Conservation (phyloP, 2,329 filamentous ascomycete species). For the Apiospora koreana region DNA sequence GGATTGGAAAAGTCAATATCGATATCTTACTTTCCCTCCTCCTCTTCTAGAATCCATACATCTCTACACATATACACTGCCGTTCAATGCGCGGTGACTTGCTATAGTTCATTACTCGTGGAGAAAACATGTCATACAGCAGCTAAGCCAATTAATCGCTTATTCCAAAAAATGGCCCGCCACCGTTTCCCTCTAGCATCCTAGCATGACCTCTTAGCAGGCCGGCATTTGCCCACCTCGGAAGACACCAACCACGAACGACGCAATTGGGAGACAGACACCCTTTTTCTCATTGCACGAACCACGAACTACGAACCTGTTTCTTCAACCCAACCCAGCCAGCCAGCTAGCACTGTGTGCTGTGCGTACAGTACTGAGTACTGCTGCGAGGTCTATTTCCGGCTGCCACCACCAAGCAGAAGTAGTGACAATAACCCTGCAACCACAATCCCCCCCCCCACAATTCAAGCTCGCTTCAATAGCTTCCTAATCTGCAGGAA, state of each 20-base stretch:
- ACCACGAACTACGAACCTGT: not conserved
- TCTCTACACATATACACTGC: not conserved
- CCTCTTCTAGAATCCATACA: not conserved
- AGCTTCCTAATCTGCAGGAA: conserved; percentile 4
- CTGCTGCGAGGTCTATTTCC: not conserved
- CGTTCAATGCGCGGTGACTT: not conserved
- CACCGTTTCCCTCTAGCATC: not conserved
- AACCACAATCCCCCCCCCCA: conserved; percentile 1
- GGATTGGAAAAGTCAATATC: not conserved
- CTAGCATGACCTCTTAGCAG: conserved; percentile 8
- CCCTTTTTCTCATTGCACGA: not conserved
- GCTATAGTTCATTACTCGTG: not conserved
- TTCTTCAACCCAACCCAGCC: not conserved
- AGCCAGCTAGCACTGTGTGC: not conserved
- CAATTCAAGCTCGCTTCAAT: conserved; percentile 12
- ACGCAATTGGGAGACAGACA: not conserved
- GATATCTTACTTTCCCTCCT: not conserved
- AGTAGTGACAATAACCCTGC: conserved; percentile 1
- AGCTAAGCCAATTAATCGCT: not conserved
- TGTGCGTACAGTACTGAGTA: not conserved
- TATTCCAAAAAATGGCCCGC: conserved; percentile 1
- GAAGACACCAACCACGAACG: not conserved
- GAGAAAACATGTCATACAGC: not conserved
- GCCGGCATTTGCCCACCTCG: conserved; percentile 2
- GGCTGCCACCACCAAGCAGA: not conserved